Evolutionary conservation across 371 early-diverging fungal genomes (phyloP).

Genomic region (Mucor mucedo): DNA sequence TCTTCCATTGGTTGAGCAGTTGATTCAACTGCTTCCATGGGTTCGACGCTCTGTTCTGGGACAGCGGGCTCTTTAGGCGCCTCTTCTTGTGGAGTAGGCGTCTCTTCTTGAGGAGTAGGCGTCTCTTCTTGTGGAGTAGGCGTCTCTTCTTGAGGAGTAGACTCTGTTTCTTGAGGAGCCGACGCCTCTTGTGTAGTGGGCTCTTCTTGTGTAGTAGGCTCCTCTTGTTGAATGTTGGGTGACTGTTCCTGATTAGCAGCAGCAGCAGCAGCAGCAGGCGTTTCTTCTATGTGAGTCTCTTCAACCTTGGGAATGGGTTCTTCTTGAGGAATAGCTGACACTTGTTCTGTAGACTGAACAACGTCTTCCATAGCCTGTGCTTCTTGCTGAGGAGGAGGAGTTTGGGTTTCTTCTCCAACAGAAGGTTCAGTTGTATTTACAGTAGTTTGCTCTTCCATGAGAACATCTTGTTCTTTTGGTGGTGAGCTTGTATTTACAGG

Average conservation of each 20-base stretch:
- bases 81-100: not conserved
- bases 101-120: not conserved
- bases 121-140: not conserved
- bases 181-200: not conserved
- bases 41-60: conserved; percentile 7
- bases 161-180: not conserved
- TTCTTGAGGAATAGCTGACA: too few relatives aligned
- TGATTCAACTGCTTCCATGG: conserved; percentile 2
- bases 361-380: not conserved
- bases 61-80: not conserved
- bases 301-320: not conserved
- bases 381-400: not conserved
- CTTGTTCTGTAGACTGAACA: too few relatives aligned
- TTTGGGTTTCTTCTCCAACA: too few relatives aligned
- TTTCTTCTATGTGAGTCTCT: not conserved
- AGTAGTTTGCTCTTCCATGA: conserved; percentile 1
- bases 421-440: not conserved
- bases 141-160: not conserved
- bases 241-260: not conserved
- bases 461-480: conserved; percentile 2
- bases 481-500: conserved; percentile 8
- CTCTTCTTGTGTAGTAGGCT: too few relatives aligned
- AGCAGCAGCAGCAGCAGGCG: not conserved
- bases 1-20: conserved; percentile 4
- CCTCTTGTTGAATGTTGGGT: not conserved